Percentiles rank a stretch among this genome's conserved stretches.
These are phyloP conservation scores for Simplicillium sp. DNA, from an alignment of 2,329 filamentous ascomycete species.

Conservation along the genomic window DNA sequence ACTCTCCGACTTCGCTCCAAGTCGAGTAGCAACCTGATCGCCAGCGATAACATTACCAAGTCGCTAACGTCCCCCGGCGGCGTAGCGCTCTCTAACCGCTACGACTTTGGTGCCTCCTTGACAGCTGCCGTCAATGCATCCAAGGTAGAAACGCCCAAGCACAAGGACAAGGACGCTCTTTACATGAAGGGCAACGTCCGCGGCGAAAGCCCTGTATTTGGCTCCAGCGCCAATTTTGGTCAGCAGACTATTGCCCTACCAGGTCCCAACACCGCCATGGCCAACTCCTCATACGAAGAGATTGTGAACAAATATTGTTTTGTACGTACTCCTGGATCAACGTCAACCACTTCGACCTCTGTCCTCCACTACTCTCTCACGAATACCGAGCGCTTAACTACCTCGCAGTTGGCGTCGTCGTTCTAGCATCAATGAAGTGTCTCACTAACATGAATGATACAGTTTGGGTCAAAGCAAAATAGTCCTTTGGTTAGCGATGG, in stretches of 20 bases:
- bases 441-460: conserved; percentile 27
- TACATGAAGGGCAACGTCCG: conserved; percentile 42
- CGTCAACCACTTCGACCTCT: conserved; percentile 11
- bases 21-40: conserved; percentile 47
- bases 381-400: not conserved
- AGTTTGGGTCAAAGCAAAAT: conserved; percentile 55
- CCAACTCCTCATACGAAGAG: conserved; percentile 89
- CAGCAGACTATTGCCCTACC: conserved; percentile 9
- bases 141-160: conserved; percentile 35
- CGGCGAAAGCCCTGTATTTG: conserved; percentile 10
- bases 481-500: conserved; percentile 25
- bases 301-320: conserved; percentile 99
- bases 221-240: conserved; percentile 14
- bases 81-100: conserved; percentile 81
- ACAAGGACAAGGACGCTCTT: conserved; percentile 46
- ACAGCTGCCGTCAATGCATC: conserved; percentile 70
- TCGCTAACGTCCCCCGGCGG: conserved; percentile 47
- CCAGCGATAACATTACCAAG: conserved; percentile 50
- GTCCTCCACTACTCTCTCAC: conserved; percentile 9
- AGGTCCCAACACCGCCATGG: conserved; percentile 39
- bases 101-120: conserved; percentile 92
- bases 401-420: not conserved
- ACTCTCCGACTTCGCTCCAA: conserved; percentile 63
- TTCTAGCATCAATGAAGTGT: conserved; percentile 9
- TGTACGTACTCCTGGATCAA: conserved; percentile 63